Conservation (phyloP, 768 basidiomycete species). For the Boletus subcaerulescens region DNA sequence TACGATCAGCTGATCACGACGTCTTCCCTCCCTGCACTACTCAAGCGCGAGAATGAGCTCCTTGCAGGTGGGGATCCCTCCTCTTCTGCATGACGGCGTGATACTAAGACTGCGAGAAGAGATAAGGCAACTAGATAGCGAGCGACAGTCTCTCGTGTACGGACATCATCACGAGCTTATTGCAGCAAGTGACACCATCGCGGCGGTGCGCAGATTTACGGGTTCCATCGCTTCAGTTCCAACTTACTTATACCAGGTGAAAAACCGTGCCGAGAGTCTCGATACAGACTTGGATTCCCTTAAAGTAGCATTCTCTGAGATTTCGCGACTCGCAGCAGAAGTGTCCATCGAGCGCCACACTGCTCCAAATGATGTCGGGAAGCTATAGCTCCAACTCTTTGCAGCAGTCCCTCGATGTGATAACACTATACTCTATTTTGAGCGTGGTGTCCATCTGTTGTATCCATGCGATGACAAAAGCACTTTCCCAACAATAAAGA, state of each 20-base stretch:
- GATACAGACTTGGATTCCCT: constrained; percentile 83
- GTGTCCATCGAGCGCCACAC: constrained; percentile 47
- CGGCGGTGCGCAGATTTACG: constrained; percentile 51
- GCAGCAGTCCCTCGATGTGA: too few species aligned
- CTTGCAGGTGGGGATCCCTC: constrained; percentile 48
- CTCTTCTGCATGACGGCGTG: neutral
- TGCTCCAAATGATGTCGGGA: neutral
- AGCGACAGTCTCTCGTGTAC: constrained; percentile 88
- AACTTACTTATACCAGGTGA: constrained; percentile 59
- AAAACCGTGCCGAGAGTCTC: constrained; percentile 78
- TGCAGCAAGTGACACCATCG: constrained; percentile 89
- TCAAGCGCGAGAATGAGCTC: constrained; percentile 83
- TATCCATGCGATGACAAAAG: too few species aligned
- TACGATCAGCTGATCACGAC: constrained; percentile 87
- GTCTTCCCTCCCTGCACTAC: constrained; percentile 63
- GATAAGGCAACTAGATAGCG: constrained; percentile 83
- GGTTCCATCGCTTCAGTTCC: neutral
- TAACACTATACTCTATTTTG: too few species aligned
- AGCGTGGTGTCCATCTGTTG: too few species aligned
- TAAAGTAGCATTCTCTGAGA: constrained; percentile 79
- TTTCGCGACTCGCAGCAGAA: constrained; percentile 73
- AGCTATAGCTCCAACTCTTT: neutral
- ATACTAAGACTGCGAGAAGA: constrained; percentile 43
- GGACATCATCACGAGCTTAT: constrained; percentile 96
- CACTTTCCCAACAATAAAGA: too few species aligned